Base-by-base conservation (phyloP, 2,329 filamentous ascomycete genomes). In the Ceratocystis variospora region DNA sequence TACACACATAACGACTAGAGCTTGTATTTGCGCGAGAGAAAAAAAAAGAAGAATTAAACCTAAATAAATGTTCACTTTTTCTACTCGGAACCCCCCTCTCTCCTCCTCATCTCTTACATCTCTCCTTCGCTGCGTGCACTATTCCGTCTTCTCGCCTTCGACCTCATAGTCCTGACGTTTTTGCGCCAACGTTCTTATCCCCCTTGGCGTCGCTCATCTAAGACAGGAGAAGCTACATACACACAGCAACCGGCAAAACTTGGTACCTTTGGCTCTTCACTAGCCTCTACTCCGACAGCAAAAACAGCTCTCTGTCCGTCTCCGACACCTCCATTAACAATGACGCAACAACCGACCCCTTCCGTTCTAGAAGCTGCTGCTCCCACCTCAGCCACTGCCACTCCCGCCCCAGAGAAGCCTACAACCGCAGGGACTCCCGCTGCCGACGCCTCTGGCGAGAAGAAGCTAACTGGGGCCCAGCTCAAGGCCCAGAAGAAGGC, bases 401-500 rank as follows among this genome's bases (percentile, higher is more conserved):
- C 59, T 22, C 6, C 55, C 12, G 28, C 46, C 22, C 25, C 22
- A 31, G 31, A 50, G 57, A 62, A 57, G 10, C 25, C 62, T n/a
- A 53, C 31, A 8, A 10, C 68, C 44, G 28, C 53, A 28, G 15
- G 63, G 8, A 45, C 61, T 22, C 19, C 63, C 28, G 22, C 67
- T 28, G 22, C 67, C 41, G 28, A 44, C 2, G 53, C 65, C 33
- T 37, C 66, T 12, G 74, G 72, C 66, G 77, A 78, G 67, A 79
- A 79, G 71, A 88, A 89, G 74, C 78, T 89, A 41, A 85, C 88
- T 1, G 82, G 82, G 45, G 90, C 90, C 22, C 88, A 96, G 75
- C 74, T 96, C 72, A 97, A 97, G 77, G 93, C 92, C 72, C 86
- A 85, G 74, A 87, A 88, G 69, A 93, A 96, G 75, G 92, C 90